Base-by-base conservation (phyloP, 176 grass and related monocot genomes). In the Oryza australiensis region DNA sequence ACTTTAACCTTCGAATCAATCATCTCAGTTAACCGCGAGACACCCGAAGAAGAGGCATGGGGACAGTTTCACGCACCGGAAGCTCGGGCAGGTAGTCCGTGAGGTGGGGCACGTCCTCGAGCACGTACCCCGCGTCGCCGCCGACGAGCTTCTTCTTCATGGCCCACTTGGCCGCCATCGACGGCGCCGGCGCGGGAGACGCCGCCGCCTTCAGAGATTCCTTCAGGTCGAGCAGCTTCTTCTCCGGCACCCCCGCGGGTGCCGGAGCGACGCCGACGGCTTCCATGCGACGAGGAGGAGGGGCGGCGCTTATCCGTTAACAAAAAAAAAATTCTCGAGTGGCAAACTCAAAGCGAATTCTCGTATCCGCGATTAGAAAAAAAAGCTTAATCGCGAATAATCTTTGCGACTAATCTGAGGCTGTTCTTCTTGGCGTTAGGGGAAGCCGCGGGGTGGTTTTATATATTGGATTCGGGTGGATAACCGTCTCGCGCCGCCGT, bases 51-150 rank as follows among this genome's bases (percentile, higher is more conserved):
- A 79, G 35, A 86, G 67, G 64, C 72, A 46, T 9, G 63, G 70
- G 30, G 30, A 2, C 30, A 62, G 2, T 12, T 20, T 83, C 78
- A 92, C 95, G 86, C 84, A 98, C 95, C 65, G 88, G 78, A 81
- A 95, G 88, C 84, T 95, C 13, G 76, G 88, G 87, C 22, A 95
- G 20, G 76, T 90, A 98, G 77, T 98, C 95, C 16, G 84, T 80
- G 90, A 98, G 86, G 80, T 98, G 95, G 26, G 95, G 95, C 27
- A 98, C 95, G 72, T 98, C 95, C 79, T 98, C 95, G 76, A 98
- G 89, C 70, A 95, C 90, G 83, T 93, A 98, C 9, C 92, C 95
- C 3, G 46, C 88, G 32, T 93, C 90, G 68, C 95, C 95, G 75
- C 57, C 46, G 12, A 95, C 82, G 63, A 95, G 79, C 82, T 98